A percentile compares a stretch with the other conserved stretches of the same genome.
These are phyloP conservation scores for Gautieria morchelliformis DNA, from an alignment of 768 basidiomycete genomes.

Conservation along the genomic window DNA sequence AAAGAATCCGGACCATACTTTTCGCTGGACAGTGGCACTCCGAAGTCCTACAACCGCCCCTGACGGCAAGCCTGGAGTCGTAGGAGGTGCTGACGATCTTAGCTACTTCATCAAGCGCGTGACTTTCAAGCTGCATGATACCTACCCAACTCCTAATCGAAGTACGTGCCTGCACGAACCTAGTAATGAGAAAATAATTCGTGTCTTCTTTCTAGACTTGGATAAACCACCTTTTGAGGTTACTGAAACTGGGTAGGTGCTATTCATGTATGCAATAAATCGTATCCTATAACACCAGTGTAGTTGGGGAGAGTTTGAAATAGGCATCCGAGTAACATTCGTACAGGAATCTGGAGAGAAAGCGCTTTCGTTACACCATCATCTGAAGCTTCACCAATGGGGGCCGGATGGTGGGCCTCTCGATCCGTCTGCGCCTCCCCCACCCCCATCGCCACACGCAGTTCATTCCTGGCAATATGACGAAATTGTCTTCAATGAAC, in stretches of 20 bases:
- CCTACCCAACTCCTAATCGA: slow-evolving; percentile 82
- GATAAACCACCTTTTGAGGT: slow-evolving; percentile 94
- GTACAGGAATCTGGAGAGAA: slow-evolving; percentile 87
- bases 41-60: slow-evolving; percentile 74
- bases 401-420: slow-evolving; percentile 20
- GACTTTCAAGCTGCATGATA: slow-evolving; percentile 96
- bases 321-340: slow-evolving; percentile 87
- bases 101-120: slow-evolving; percentile 92
- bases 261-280: neutral
- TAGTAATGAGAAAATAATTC: neutral
- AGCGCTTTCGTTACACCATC: slow-evolving; percentile 77
- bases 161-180: slow-evolving; percentile 42
- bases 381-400: slow-evolving; percentile 94
- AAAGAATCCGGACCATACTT: slow-evolving; percentile 69
- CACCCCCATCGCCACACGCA: slow-evolving; percentile 58
- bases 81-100: slow-evolving; percentile 86
- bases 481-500: slow-evolving; percentile 94
- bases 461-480: slow-evolving; percentile 99
- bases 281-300: neutral
- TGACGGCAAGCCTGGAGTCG: slow-evolving; percentile 49
- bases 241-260: slow-evolving; percentile 80
- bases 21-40: slow-evolving; percentile 93
- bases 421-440: slow-evolving; percentile 58
- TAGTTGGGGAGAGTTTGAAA: slow-evolving; percentile 98
- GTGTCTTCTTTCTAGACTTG: slow-evolving; percentile 41